Evolutionary conservation across 2,329 filamentous ascomycete genomes (phyloP), one percentile per base, ranked within the genome.

Genomic region (Trichophyton mentagrophytes): DNA sequence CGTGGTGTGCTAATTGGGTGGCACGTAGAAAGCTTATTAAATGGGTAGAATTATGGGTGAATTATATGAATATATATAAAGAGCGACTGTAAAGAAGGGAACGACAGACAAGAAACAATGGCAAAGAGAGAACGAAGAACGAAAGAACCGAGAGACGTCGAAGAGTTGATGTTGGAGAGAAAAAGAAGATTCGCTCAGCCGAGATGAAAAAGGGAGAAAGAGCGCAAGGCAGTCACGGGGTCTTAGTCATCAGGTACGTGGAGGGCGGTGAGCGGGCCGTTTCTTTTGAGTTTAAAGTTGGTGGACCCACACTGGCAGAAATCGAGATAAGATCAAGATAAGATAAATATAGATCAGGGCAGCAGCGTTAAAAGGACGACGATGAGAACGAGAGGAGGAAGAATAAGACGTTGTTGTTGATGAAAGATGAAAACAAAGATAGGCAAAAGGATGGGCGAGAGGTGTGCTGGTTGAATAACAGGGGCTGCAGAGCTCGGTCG

Each of bases 61-160:
- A 46, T 58, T 42, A 46, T 44, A 44, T 38, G 11, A 38, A 38
- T 58, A 58, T 58, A 38, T 58, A 58, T 44, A 58, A 58, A 58
- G 56, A 58, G 40, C 42, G 56, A 58, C 56, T 27, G 40, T 25
- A 38, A 17, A 38, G 33, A 58, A 58, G 22, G 13, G 56, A 58
- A 58, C 25, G 40, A 36, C 56, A 25, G 17, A 25, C 36, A 44
- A 59, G 40, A 49, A 59, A 33, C 11, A 44, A 49, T 20, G 13
- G 57, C 44, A 47, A 59, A 59, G 40, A 59, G 3, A 59, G 15
- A 27, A 44, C n/a, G 20, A 36, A 58, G 15, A 27, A 42, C 13
- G 49, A 46, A 27, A 17, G 15, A n/a, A 22, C 15, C 20, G 27
- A 59, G 42, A 36, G 20, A 30, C 46, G 22, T 38, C 33, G 33